These are phyloP conservation scores for Fusarium clavum DNA, from an alignment of 2,329 filamentous ascomycete species.

Conservation along the genomic window DNA sequence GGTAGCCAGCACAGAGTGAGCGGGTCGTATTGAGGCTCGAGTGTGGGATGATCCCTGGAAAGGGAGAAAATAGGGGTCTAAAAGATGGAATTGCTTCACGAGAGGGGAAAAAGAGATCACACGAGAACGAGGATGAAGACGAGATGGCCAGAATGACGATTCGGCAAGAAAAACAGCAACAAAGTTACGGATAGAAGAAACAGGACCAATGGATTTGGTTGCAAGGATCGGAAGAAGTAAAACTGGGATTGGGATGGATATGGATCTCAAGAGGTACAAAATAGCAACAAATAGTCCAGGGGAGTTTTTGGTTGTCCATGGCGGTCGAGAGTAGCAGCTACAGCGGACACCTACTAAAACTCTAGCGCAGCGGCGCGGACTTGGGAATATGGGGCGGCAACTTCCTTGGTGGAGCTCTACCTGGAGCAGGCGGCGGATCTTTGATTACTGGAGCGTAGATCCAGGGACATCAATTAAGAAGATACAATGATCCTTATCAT, in stretches of 20 bases:
- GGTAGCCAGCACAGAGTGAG: slow-evolving; percentile 25
- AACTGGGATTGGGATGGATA: slow-evolving; percentile 13
- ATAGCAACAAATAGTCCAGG: not conserved
- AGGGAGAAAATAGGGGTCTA: slow-evolving; percentile 31
- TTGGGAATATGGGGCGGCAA: slow-evolving; percentile 18
- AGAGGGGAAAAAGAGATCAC: not conserved
- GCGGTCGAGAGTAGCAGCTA: not conserved
- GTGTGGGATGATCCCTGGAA: slow-evolving; percentile 22
- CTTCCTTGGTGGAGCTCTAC: slow-evolving; percentile 20
- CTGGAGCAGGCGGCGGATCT: slow-evolving; percentile 19
- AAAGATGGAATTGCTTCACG: slow-evolving; percentile 11
- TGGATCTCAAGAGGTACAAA: slow-evolving; percentile 12
- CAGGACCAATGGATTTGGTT: not conserved
- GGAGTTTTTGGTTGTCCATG: not conserved
- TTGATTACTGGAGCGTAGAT: slow-evolving; percentile 10
- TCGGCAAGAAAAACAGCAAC: slow-evolving; percentile 1
- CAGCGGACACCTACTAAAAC: slow-evolving; percentile 2
- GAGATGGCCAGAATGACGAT: not conserved
- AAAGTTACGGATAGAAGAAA: not conserved
- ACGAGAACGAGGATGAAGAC: not conserved
- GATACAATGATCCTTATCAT: slow-evolving; percentile 10
- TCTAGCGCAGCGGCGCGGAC: not conserved
- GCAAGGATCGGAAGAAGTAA: slow-evolving; percentile 10
- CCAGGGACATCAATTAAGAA: slow-evolving; percentile 9
- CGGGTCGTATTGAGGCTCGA: slow-evolving; percentile 31